Conservation (phyloP, 495 filamentous ascomycete genomes). For the Penicillium ochrochloron region DNA sequence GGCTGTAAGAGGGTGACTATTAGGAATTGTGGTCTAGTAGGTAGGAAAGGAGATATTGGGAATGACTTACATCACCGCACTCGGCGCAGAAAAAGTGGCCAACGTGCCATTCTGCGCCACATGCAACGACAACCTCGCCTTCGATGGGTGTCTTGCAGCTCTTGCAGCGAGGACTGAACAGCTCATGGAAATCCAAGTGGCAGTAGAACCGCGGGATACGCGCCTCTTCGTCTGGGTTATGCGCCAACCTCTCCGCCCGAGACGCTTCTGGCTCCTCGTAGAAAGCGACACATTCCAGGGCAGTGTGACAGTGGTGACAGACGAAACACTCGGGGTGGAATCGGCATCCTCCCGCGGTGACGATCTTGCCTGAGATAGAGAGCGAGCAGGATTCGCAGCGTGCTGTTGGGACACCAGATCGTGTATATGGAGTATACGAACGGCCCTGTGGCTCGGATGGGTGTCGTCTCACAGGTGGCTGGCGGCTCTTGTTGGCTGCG, state of each 20-base stretch:
- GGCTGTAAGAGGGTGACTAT: conserved; percentile 49
- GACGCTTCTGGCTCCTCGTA: conserved; percentile 82
- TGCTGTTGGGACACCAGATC: conserved; percentile 68
- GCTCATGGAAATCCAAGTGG: conserved; percentile 96
- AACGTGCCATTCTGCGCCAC: conserved; percentile 93
- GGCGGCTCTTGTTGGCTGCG: conserved; percentile 22
- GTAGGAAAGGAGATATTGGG: background rate
- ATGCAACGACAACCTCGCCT: conserved; percentile 89
- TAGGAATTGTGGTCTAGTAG: background rate
- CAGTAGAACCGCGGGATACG: conserved; percentile 84
- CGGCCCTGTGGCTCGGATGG: conserved; percentile 34
- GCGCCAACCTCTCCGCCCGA: conserved; percentile 69
- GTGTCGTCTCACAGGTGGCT: conserved; percentile 29
- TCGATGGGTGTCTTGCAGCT: conserved; percentile 99
- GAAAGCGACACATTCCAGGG: conserved; percentile 93
- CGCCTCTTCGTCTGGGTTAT: conserved; percentile 60
- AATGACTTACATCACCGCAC: conserved; percentile 77
- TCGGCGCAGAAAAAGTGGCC: conserved; percentile 99
- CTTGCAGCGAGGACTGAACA: conserved; percentile 91
- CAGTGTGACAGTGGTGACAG: conserved; percentile 85
- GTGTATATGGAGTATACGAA: conserved; percentile 49
- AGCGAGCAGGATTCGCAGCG: conserved; percentile 82
- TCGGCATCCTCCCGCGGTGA: conserved; percentile 76
- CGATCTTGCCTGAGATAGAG: conserved; percentile 86
- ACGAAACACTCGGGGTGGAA: conserved; percentile 95